A percentile compares a stretch with the other conserved stretches of the same genome.
These are phyloP conservation scores for Dothistroma septosporum DNA, from an alignment of 2,329 filamentous ascomycete species.

Conservation along the genomic window DNA sequence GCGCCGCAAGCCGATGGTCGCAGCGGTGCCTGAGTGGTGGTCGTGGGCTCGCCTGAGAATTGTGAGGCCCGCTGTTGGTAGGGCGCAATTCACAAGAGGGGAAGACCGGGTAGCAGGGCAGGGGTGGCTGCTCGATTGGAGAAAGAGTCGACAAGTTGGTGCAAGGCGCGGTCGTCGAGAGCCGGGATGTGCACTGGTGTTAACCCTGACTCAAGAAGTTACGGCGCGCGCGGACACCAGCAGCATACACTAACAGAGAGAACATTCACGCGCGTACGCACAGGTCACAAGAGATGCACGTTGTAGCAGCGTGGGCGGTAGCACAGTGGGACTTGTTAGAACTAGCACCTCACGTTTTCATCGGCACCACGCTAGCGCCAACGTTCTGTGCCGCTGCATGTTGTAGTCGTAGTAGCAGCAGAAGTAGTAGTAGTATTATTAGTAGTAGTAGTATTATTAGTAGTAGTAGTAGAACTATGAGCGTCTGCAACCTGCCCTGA, in stretches of 20 bases:
- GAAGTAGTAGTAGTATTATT: too few species aligned
- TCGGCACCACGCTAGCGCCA: not conserved
- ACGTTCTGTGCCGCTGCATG: not conserved
- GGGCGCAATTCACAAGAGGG: not conserved
- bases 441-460: too few species aligned
- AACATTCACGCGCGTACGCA: not conserved
- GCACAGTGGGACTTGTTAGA: too few species aligned
- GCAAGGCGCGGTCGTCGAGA: not conserved
- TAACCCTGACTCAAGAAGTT: not conserved
- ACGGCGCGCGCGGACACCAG: not conserved
- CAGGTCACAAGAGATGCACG: conserved; percentile 1
- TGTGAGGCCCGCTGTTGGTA: too few species aligned
- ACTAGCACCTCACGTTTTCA: not conserved
- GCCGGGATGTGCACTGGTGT: not conserved
- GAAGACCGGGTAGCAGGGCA: not conserved
- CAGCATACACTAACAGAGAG: not conserved
- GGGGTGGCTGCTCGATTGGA: not conserved
- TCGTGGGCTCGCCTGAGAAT: not conserved
- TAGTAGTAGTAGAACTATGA: too few species aligned
- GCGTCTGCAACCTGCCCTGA: not conserved
- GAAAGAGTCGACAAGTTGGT: not conserved
- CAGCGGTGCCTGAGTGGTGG: not conserved
- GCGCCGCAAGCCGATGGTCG: not conserved
- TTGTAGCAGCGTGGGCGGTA: conserved; percentile 3
- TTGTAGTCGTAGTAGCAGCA: too few species aligned